A percentile compares a stretch with the other conserved stretches of the same genome.
Conservation (phyloP, 225 moss, liverwort and hornwort genomes). For the Takakia lepidozioides region DNA sequence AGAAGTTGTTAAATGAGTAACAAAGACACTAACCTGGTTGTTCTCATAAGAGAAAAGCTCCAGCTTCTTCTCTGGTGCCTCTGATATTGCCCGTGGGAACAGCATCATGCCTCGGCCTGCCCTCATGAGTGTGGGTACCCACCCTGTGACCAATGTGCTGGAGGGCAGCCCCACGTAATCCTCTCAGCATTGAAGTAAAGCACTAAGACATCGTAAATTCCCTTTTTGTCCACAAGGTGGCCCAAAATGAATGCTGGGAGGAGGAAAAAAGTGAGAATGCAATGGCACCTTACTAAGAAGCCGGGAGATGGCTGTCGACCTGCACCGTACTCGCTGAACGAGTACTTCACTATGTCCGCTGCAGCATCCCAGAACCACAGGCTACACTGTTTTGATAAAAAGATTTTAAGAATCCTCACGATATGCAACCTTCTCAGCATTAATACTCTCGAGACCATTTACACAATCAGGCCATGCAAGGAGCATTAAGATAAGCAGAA, state of each 20-base stretch:
- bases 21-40: constrained; percentile 57
- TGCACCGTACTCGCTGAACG: constrained; percentile 78
- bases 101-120: constrained; percentile 90
- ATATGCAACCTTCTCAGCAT: no score
- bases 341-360: constrained; percentile 96
- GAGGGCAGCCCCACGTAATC: no score
- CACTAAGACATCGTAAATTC: no score
- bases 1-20: no score
- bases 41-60: constrained; percentile 94
- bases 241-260: neutral
- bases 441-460: no score
- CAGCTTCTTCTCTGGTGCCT: constrained; percentile 51
- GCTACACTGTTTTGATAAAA: neutral
- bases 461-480: no score
- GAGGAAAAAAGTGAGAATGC: neutral
- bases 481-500: no score
- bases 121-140: constrained; percentile 85
- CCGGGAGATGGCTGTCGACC: constrained; percentile 72
- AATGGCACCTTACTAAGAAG: constrained; percentile 63
- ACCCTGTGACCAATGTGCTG: constrained; percentile 91
- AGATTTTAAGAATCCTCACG: no score
- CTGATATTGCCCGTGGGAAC: constrained; percentile 48
- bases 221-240: no score
- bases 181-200: no score
- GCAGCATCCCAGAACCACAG: constrained; percentile 6